phyloP scores from a whole-genome alignment of 805 yeast species.

The Sugiyamaella smithiae region DNA sequence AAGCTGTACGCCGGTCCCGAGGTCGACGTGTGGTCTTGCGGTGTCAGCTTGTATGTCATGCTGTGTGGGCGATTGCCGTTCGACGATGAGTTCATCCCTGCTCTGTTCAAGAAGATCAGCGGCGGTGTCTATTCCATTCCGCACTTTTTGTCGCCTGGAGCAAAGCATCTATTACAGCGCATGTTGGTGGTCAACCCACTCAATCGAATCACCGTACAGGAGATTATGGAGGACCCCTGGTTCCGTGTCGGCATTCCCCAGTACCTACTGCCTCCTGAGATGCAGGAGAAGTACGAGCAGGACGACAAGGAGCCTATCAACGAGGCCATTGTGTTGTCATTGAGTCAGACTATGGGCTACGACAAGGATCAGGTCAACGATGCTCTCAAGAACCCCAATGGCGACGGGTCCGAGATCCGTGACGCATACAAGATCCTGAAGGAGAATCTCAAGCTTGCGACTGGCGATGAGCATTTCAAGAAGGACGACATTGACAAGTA shows the following conservation, averaged over 20 bases:
- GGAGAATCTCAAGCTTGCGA: slow-evolving; percentile 52
- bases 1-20: slow-evolving; percentile 97
- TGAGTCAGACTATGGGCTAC: slow-evolving; percentile 84
- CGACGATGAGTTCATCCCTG: slow-evolving; percentile 95
- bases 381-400: slow-evolving; percentile 45
- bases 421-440: slow-evolving; percentile 81
- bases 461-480: slow-evolving; percentile 21
- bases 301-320: slow-evolving; percentile 46
- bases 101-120: slow-evolving; percentile 84
- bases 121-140: slow-evolving; percentile 93
- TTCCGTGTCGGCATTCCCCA: slow-evolving; percentile 77
- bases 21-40: slow-evolving; percentile 97
- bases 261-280: slow-evolving; percentile 64
- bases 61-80: slow-evolving; percentile 92
- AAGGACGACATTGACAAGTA: slow-evolving; percentile 25
- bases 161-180: slow-evolving; percentile 73
- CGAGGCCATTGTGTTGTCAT: slow-evolving; percentile 69
- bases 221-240: slow-evolving; percentile 93
- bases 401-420: slow-evolving; percentile 59
- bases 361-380: slow-evolving; percentile 78
- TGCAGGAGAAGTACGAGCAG: slow-evolving; percentile 14
- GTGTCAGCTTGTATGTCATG: slow-evolving; percentile 94
- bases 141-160: slow-evolving; percentile 79
- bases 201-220: slow-evolving; percentile 88
- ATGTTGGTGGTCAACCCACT: slow-evolving; percentile 95